A percentile compares a stretch with the other conserved stretches of the same genome.
These are phyloP conservation scores for Colletotrichum sansevieriae DNA, from an alignment of 2,329 filamentous ascomycete genomes.

Conservation along the genomic window DNA sequence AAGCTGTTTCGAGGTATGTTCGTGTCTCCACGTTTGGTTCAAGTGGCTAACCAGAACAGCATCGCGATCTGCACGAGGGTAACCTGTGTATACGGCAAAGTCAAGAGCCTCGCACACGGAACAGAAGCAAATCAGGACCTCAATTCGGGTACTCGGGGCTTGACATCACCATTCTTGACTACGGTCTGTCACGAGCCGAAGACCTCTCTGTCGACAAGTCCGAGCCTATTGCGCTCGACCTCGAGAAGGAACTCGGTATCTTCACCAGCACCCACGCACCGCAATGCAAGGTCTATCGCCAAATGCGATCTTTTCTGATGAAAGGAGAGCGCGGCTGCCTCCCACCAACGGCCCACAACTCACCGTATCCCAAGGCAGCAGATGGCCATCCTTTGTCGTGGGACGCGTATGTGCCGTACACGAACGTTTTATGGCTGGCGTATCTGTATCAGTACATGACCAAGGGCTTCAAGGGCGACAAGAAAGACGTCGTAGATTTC, in stretches of 20 bases:
- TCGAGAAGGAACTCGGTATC: conserved; percentile 70
- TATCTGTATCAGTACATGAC: conserved; percentile 70
- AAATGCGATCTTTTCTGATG: conserved; percentile 71
- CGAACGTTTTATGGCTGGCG: conserved; percentile 75
- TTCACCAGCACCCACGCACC: conserved; percentile 71
- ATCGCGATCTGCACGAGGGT: conserved; percentile 75
- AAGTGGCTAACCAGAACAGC: conserved; percentile 53
- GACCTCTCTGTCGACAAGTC: conserved; percentile 50
- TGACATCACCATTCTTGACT: conserved; percentile 75
- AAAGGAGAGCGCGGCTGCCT: conserved; percentile 64
- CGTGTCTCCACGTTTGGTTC: neutral
- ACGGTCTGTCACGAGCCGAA: conserved; percentile 72
- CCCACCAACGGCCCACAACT: conserved; percentile 60
- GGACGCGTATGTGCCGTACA: conserved; percentile 69
- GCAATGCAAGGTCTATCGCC: conserved; percentile 73
- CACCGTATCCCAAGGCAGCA: conserved; percentile 54
- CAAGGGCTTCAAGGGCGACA: conserved; percentile 60
- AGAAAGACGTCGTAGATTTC: conserved; percentile 61
- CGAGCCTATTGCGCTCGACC: conserved; percentile 66
- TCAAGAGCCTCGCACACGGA: conserved; percentile 50
- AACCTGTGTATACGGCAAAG: conserved; percentile 70
- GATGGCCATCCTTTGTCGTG: conserved; percentile 64
- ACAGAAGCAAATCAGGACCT: conserved; percentile 48
- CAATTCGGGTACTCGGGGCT: conserved; percentile 71
- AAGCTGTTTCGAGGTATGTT: conserved; percentile 69